A percentile compares a stretch with the other conserved stretches of the same genome.
These are phyloP conservation scores for Amoebophrya sp. DNA, from an alignment of 169 alveolate species.

Conservation along the genomic window DNA sequence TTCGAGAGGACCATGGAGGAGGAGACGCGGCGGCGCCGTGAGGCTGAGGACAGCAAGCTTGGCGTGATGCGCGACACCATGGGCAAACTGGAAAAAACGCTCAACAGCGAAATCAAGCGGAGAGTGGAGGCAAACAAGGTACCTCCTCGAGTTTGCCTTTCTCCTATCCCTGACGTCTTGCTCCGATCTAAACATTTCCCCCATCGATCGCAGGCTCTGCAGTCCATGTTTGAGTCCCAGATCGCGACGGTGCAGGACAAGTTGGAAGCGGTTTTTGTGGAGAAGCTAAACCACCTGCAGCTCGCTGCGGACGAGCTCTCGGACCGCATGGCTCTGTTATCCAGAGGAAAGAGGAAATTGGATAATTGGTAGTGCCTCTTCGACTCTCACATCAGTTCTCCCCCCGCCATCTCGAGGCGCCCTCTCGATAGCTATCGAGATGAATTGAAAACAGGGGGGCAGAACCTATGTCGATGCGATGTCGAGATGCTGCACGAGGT, in stretches of 20 bases:
- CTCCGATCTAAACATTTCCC: no score
- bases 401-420: no score
- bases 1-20: conserved; percentile 29
- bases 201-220: background rate
- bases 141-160: no score
- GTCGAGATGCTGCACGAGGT: no score
- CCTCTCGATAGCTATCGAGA: no score
- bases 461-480: no score
- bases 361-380: no score
- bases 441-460: no score
- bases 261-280: conserved; percentile 22
- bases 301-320: conserved; percentile 22
- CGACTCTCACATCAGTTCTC: no score
- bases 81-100: conserved; percentile 28
- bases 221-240: conserved; percentile 29
- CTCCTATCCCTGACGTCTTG: no score
- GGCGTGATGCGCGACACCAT: conserved; percentile 24
- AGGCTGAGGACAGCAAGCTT: conserved; percentile 25
- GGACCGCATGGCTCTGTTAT: conserved; percentile 16
- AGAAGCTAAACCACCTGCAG: conserved; percentile 21
- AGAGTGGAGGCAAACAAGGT: conserved; percentile 37
- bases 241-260: conserved; percentile 29
- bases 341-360: no score
- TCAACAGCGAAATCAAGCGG: conserved; percentile 30
- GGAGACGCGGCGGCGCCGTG: conserved; percentile 28